phyloP scores from a whole-genome alignment of 768 basidiomycete genomes.

The Rhizopogon roseolus region DNA sequence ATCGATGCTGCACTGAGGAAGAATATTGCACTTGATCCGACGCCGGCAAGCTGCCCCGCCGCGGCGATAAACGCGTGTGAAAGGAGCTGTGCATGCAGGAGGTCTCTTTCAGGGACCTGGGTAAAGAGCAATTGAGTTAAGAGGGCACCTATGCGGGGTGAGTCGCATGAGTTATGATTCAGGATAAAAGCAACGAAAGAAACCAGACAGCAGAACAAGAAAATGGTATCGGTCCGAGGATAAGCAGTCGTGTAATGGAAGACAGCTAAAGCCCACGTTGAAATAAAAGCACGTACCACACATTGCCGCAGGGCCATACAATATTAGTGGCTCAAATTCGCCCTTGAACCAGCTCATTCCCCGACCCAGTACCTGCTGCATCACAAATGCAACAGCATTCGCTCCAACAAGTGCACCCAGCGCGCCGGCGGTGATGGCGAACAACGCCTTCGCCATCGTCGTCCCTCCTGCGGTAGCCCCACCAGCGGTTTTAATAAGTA shows the following conservation, averaged over 20 bases:
- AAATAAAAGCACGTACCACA: conserved; percentile 45
- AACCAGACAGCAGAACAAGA: neutral
- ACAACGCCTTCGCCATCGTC: conserved; percentile 35
- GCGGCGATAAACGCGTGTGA: conserved; percentile 53
- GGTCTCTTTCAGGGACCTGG: conserved; percentile 4
- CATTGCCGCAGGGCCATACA: conserved; percentile 75
- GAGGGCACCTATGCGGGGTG: conserved; percentile 47
- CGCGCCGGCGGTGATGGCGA: conserved; percentile 47
- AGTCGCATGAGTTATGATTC: neutral
- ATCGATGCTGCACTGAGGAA: conserved; percentile 60
- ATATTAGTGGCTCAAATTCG: conserved; percentile 55
- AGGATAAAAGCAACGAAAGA: neutral
- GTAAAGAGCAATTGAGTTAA: conserved; percentile 56
- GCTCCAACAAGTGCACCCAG: conserved; percentile 57
- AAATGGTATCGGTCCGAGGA: neutral
- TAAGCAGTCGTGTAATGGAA: no score
- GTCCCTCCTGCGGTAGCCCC: neutral
- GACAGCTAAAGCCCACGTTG: no score
- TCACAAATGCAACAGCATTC: conserved; percentile 67
- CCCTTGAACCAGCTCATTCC: conserved; percentile 84
- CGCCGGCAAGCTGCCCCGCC: conserved; percentile 52
- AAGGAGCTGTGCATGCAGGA: conserved; percentile 59
- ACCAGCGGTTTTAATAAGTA: conserved; percentile 32
- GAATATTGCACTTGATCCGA: conserved; percentile 77
- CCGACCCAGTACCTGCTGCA: conserved; percentile 57